phyloP scores from a whole-genome alignment of 495 filamentous ascomycete genomes.

The Neurospora hispaniola region DNA sequence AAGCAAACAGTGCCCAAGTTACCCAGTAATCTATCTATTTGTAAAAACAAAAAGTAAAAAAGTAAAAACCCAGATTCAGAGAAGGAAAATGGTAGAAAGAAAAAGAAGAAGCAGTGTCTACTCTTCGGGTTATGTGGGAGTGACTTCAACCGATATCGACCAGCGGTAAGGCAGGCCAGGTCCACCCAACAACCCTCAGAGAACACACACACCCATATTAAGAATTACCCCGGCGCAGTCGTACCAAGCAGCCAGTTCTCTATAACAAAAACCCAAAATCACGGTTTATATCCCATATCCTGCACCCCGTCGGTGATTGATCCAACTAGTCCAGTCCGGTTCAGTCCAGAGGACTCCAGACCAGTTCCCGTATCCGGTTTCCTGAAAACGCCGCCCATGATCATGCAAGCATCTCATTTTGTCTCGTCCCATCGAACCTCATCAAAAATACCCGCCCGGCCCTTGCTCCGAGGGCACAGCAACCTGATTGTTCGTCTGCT shows the following conservation, averaged over 20 bases:
- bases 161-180: too few relatives aligned
- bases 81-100: not conserved
- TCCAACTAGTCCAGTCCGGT: not conserved
- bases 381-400: not conserved
- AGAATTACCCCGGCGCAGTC: not conserved
- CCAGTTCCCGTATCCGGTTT: not conserved
- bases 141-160: too few relatives aligned
- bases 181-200: too few relatives aligned
- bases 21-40: not conserved
- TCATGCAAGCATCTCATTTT: not conserved
- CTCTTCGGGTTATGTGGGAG: too few relatives aligned
- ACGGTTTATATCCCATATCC: not conserved
- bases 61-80: not conserved
- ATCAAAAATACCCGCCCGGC: not conserved
- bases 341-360: not conserved
- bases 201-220: not conserved
- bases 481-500: not conserved
- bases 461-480: not conserved
- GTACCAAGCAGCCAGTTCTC: not conserved
- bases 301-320: not conserved
- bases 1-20: not conserved
- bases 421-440: not conserved
- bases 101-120: not conserved
- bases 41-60: not conserved
- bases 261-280: not conserved